A percentile compares a stretch with the other conserved stretches of the same genome.
Evolutionary conservation across 495 filamentous ascomycete genomes (phyloP).

Genomic region (Xylaria grammica): DNA sequence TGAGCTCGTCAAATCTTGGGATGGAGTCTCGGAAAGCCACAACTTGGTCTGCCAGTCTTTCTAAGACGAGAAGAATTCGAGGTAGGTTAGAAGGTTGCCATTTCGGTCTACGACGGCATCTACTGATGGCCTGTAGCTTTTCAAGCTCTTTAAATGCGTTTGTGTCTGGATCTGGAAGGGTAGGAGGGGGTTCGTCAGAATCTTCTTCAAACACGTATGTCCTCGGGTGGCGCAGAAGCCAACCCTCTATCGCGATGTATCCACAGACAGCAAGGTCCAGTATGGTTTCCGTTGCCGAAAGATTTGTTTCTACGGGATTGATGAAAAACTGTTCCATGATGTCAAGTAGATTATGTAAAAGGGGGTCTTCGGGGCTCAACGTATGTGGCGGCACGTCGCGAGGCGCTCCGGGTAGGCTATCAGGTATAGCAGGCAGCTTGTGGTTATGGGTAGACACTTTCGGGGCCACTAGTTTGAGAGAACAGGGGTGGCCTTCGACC

Average conservation of each 20-base stretch:
- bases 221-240: conserved; percentile 80
- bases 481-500: conserved; percentile 83
- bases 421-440: conserved; percentile 54
- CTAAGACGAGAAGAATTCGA: conserved; percentile 55
- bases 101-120: conserved; percentile 55
- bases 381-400: conserved; percentile 63
- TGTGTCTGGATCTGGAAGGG: conserved; percentile 40
- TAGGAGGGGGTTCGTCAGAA: conserved; percentile 35
- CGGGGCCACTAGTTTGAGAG: conserved; percentile 60
- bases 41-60: conserved; percentile 67
- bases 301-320: conserved; percentile 88
- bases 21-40: conserved; percentile 69
- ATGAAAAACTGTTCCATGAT: conserved; percentile 80
- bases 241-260: conserved; percentile 81
- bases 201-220: conserved; percentile 60
- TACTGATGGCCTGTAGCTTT: conserved; percentile 50
- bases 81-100: conserved; percentile 53
- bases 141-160: conserved; percentile 44
- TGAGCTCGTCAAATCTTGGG: conserved; percentile 75
- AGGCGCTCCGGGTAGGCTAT: conserved; percentile 58
- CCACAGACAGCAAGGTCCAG: conserved; percentile 83
- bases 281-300: conserved; percentile 81
- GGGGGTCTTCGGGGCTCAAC: conserved; percentile 72
- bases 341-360: conserved; percentile 71
- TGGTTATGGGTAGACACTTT: conserved; percentile 58